Evolutionary conservation across 2,329 filamentous ascomycete species (phyloP), one percentile per base, ranked within the genome.

Genomic region (Alternaria sp.): DNA sequence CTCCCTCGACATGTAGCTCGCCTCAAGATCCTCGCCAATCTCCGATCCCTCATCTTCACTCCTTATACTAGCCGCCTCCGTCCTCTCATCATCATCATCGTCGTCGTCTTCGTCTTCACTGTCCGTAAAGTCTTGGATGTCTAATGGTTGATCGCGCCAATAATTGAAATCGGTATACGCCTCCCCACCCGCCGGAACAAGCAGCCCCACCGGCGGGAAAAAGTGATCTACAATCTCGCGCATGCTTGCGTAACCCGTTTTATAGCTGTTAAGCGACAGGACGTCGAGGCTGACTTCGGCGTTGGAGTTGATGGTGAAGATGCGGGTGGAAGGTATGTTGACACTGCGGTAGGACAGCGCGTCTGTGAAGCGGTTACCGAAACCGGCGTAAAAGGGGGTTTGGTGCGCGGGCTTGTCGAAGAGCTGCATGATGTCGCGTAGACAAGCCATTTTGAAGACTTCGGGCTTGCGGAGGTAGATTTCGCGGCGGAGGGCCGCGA

Each of bases 261-360:
- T 97, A 78, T 98, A 92, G 79, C 93, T 96, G 81, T 97, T 97
- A 58, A 98, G 86, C 66, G 90, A 95, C 46, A 98, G 84, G 47
- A 99, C 84, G 77, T 98, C 95, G 21, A 99, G 84, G 26, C 91
- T 95, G 28, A 99, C 94, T 80, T 99, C 96, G 1, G 95, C 94
- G 76, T 98, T 97, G 57, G 93, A 96, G 80, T 99, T 99, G 85
- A 99, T 99, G 15, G 96, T 97, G 80, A 99, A 99, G 71, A 99
- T 99, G 57, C 96, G 88, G 23, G 91, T 96, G 56, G 92, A 91
- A 0, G 96, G 96, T 44, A 99, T 97, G 77, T 97, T 96, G 57
- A 99, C 96, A 6, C 92, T 96, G 63, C 96, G 91, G 79, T 99
- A 99, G 56, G 93, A 97, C 62, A 99, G 88, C 58, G 97, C 96